Percentiles rank a stretch among this genome's conserved stretches.
These are phyloP conservation scores for Aspergillus olivimuriae DNA, from an alignment of 495 filamentous ascomycete species.

Conservation along the genomic window DNA sequence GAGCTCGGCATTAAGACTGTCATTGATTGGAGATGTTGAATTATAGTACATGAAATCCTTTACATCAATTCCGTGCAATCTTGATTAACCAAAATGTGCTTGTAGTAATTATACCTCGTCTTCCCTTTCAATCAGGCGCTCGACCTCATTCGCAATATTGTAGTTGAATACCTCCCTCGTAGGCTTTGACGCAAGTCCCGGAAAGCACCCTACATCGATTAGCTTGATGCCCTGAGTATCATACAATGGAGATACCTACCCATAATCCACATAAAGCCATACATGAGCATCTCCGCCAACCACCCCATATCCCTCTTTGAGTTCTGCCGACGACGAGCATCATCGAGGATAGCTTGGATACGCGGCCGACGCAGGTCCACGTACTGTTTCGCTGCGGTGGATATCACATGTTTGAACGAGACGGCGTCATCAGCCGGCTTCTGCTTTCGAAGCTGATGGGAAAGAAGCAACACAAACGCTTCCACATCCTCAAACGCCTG, in stretches of 20 bases:
- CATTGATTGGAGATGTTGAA: too few species aligned
- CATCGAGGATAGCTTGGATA: conserved; percentile 23
- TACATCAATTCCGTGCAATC: too few species aligned
- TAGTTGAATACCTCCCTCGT: conserved; percentile 3
- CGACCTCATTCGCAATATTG: conserved; percentile 1
- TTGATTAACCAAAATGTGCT: too few species aligned
- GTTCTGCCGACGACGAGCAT: conserved; percentile 23
- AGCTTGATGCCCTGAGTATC: background rate
- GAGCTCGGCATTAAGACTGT: too few species aligned
- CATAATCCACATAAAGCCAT: conserved; percentile 27
- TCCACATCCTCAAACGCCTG: conserved; percentile 44
- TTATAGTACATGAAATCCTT: too few species aligned
- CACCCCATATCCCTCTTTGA: conserved; percentile 26
- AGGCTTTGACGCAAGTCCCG: background rate
- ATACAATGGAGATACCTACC: conserved; percentile 9
- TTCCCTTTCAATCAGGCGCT: too few species aligned
- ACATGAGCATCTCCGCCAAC: conserved; percentile 30
- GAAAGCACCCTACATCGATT: conserved; percentile 7
- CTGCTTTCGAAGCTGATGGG: conserved; percentile 16
- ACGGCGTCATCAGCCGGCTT: background rate
- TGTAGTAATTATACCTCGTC: too few species aligned
- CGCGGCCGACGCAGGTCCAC: conserved; percentile 23
- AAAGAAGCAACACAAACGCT: conserved; percentile 29
- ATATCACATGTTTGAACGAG: conserved; percentile 14
- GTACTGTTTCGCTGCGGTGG: conserved; percentile 22